Evolutionary conservation across 495 filamentous ascomycete genomes (phyloP).

Genomic region (Penicillium lividum): DNA sequence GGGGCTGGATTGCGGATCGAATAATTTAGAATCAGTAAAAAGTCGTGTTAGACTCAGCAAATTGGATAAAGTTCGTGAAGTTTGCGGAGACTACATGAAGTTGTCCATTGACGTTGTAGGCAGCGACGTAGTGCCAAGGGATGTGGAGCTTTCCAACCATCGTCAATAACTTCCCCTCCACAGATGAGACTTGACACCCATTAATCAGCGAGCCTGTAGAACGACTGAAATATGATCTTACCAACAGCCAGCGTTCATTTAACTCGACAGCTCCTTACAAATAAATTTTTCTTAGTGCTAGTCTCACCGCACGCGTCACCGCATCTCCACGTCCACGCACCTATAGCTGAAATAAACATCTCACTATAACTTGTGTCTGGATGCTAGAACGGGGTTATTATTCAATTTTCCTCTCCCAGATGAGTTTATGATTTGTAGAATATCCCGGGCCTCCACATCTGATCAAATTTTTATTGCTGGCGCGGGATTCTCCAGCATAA

Average conservation of each 20-base stretch:
- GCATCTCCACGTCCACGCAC: background rate
- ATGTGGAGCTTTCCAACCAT: constrained; percentile 7
- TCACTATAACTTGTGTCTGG: too few species aligned
- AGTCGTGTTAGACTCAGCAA: background rate
- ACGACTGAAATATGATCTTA: background rate
- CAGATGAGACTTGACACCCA: background rate
- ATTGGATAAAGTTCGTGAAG: background rate
- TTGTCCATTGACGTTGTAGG: constrained; percentile 1
- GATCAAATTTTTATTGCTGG: too few species aligned
- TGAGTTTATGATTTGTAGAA: too few species aligned
- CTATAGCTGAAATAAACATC: too few species aligned
- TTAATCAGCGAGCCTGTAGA: background rate
- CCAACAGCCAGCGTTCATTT: background rate
- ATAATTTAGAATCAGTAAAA: background rate
- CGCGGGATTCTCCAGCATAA: too few species aligned
- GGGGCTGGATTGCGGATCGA: background rate
- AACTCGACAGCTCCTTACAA: background rate
- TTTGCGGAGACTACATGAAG: background rate
- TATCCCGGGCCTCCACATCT: too few species aligned
- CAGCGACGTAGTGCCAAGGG: constrained; percentile 7
- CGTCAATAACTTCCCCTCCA: background rate
- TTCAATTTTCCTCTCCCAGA: too few species aligned
- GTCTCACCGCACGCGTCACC: background rate
- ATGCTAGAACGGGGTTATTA: too few species aligned
- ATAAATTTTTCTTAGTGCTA: too few species aligned